Percentiles rank a stretch among this genome's conserved stretches.
These are phyloP conservation scores for Aegilops sharonensis DNA, from an alignment of 176 grass and related monocot species.

Conservation along the genomic window DNA sequence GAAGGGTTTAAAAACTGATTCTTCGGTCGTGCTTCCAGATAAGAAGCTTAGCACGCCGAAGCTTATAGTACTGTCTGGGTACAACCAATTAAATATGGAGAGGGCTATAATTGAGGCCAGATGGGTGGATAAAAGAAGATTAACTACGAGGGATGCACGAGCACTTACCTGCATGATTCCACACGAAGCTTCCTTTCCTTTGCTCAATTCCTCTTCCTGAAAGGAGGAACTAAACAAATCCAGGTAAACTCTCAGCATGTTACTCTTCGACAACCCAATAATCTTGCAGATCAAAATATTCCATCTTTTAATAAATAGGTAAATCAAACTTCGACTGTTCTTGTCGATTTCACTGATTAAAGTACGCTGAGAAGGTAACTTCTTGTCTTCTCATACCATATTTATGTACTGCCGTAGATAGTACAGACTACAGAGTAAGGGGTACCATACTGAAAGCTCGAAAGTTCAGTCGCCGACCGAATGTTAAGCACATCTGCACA, in stretches of 20 bases:
- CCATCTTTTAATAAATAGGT: background rate
- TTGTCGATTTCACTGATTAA: constrained; percentile 1
- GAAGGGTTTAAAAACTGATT: constrained; percentile 20
- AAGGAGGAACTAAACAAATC: constrained; percentile 34
- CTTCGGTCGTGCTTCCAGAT: constrained; percentile 13
- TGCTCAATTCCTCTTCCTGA: constrained; percentile 32
- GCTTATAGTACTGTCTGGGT: constrained; percentile 32
- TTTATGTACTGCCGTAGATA: background rate
- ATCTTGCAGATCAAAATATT: constrained; percentile 13
- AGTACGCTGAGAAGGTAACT: background rate
- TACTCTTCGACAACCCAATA: constrained; percentile 26
- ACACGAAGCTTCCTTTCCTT: constrained; percentile 44
- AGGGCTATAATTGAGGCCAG: constrained; percentile 12
- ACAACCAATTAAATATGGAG: constrained; percentile 30
- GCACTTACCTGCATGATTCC: constrained; percentile 37
- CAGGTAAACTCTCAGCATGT: constrained; percentile 10
- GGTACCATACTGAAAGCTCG: constrained; percentile 4
- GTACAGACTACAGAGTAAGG: background rate
- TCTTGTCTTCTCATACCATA: constrained; percentile 24
- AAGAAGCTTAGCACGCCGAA: constrained; percentile 36
- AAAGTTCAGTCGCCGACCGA: constrained; percentile 7
- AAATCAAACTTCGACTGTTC: background rate
- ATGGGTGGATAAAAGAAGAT: constrained; percentile 17
- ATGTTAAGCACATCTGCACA: constrained; percentile 17
- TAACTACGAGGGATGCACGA: background rate